These are phyloP conservation scores for Austropuccinia psidii DNA, from an alignment of 1,284 basidiomycete genomes.

Conservation along the genomic window DNA sequence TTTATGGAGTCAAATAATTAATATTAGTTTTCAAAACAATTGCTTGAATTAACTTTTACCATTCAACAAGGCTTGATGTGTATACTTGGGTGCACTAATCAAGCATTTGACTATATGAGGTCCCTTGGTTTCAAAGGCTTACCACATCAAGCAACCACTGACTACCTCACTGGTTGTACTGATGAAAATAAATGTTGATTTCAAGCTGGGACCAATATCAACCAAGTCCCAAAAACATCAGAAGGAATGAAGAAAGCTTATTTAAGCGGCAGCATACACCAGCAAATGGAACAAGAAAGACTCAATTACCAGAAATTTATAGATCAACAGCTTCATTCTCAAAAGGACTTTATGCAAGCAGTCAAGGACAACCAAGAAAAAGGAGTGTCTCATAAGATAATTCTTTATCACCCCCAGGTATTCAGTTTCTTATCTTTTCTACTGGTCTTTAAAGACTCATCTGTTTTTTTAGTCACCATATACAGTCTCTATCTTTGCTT, in stretches of 20 bases:
- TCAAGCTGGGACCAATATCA: conserved; percentile 37
- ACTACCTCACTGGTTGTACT: too few relatives aligned
- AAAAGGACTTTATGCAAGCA: background rate
- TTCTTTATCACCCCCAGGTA: background rate
- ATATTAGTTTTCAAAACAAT: too few relatives aligned
- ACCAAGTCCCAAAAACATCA: conserved; percentile 41
- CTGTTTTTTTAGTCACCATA: too few relatives aligned
- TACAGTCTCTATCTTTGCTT: too few relatives aligned
- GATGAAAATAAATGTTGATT: too few relatives aligned
- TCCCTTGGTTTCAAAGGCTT: conserved; percentile 41
- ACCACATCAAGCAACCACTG: conserved; percentile 42
- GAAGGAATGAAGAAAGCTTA: conserved; percentile 57
- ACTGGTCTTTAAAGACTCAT: background rate
- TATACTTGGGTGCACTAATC: conserved; percentile 39
- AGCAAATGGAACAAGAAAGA: conserved; percentile 54
- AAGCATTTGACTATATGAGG: conserved; percentile 42
- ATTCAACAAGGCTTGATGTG: too few relatives aligned
- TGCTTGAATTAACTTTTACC: too few relatives aligned
- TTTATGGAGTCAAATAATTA: too few relatives aligned
- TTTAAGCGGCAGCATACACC: conserved; percentile 54
- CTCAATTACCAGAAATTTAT: conserved; percentile 69
- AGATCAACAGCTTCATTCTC: too few relatives aligned
- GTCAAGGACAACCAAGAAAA: background rate
- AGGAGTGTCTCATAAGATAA: background rate
- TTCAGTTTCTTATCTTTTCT: too few relatives aligned